These are phyloP conservation scores for Lepidium aucheri DNA, from an alignment of 345 rosid genomes.

Conservation along the genomic window DNA sequence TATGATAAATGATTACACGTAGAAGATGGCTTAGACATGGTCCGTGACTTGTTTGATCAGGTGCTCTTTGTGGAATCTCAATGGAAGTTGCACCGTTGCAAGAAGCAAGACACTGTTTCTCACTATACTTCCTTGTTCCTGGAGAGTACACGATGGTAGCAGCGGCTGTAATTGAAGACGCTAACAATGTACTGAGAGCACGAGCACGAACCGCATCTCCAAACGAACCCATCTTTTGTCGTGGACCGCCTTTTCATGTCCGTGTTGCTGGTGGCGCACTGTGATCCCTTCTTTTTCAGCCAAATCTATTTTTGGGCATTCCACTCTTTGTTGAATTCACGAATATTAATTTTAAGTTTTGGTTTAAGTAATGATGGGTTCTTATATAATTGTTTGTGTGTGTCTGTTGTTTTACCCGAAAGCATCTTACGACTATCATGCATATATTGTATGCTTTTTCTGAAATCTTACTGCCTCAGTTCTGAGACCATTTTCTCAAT, in stretches of 20 bases:
- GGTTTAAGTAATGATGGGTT: neutral
- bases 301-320: neutral
- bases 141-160: slow-evolving; percentile 91
- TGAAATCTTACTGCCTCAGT: slow-evolving; percentile 8
- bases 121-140: slow-evolving; percentile 80
- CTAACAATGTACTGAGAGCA: slow-evolving; percentile 76
- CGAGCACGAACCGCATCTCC: slow-evolving; percentile 63
- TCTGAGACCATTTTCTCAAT: neutral
- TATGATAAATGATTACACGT: neutral
- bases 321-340: neutral
- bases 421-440: slow-evolving; percentile 1
- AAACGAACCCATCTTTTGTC: slow-evolving; percentile 84
- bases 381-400: neutral
- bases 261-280: slow-evolving; percentile 60
- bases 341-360: neutral
- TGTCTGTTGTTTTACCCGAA: neutral
- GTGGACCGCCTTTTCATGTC: slow-evolving; percentile 89
- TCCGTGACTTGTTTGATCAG: slow-evolving; percentile 24
- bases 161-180: slow-evolving; percentile 80
- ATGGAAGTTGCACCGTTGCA: slow-evolving; percentile 73
- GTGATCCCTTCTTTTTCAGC: neutral
- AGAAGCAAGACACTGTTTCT: slow-evolving; percentile 68
- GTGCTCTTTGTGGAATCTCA: slow-evolving; percentile 63
- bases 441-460: neutral
- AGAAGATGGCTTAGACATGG: neutral